Evolutionary conservation across 345 rosid species (phyloP), one percentile per base, ranked within the genome.

Genomic region (Nasturtium officinale): DNA sequence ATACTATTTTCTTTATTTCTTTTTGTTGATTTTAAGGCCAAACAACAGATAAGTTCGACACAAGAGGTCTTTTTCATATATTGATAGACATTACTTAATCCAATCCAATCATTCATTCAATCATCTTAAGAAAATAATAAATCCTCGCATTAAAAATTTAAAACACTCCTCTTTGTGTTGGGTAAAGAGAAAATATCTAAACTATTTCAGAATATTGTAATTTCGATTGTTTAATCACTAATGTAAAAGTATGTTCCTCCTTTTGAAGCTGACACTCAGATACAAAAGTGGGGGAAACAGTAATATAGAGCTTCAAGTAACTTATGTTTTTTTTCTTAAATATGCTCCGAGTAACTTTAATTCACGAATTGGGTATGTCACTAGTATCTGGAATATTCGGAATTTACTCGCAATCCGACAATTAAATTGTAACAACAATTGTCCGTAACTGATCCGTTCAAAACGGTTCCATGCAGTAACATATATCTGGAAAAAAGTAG

Each of bases 1-100:
- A 51, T 3, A 6, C 3, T 57, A 58, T 32, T 38, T 13, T 47
- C 17, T 57, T 46, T 51, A 6, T 42, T 43, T 52, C 0, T 16
- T 28, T 35, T 55, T 43, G 38, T 45, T 53, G 37, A 33, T 43
- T 61, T 40, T 40, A 29, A 6, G 32, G 45, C 54, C 33, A 52
- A 61, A 71, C 59, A 28, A 51, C 40, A 40, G 54, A 70, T 70
- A 59, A 69, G 62, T 47, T 57, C 47, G 25, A 21, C 11, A 57
- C 0, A 29, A 26, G 40, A 37, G 5, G 50, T 61, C 61, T 9
- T 12, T 51, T 50, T 50, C 60, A 8, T 61, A 16, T 8, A 2
- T 60, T 40, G 30, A 30, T 18, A 33, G 20, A 35, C 58, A 48
- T 48, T n/a, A 54, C 16, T n/a, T 28, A n/a, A n/a, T n/a, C n/a